Evolutionary conservation across 1,284 basidiomycete species (phyloP), one percentile per base, ranked within the genome.

Genomic region (Phlebopus sp.): DNA sequence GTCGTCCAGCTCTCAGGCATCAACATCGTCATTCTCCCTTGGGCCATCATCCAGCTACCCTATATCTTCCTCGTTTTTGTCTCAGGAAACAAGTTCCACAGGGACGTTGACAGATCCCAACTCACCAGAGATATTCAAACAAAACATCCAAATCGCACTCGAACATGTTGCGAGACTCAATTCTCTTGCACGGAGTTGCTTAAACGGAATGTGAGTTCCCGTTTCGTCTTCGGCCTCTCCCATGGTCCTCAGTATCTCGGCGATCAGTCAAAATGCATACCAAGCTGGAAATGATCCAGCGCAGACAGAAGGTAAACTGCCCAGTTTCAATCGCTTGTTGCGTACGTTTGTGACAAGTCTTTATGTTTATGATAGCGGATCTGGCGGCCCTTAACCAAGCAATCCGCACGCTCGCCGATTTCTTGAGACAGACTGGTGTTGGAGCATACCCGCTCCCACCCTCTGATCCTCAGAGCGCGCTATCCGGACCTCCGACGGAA

Each of bases 71-170:
- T 42, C 51, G 2, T 68, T 59, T 29, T 51, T 67, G 15, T 67
- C 62, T 13, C 62, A 68, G 50, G 64, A 65, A 13, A 56, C 62
- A 14, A 37, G 47, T 2, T 27, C 50, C 1, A 52, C 56, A 9
- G 51, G 53, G 3, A 38, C 40, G 23, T 62, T 65, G 32, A 49
- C 36, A 10, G 75, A 78, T 51, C 64, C 65, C 31, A 77, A 74
- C 51, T 70, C 74, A n/a, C 70, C 74, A 0, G 71, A 75, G 21
- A 48, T 64, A 29, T 75, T 78, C 65, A 74, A 69, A 49, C 72
- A 76, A 31, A 73, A 73, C 55, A 59, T 75, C 18, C 68, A 73
- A 38, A 46, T 73, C 23, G 69, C 67, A 5, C 67, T 71, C 45
- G 63, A 63, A 10, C 69, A 71, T 4, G 60, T 75, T 14, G 56